A percentile compares a stretch with the other conserved stretches of the same genome.
These are phyloP conservation scores for Populus trichocarpa DNA, from an alignment of 441 rosid species.

Conservation along the genomic window DNA sequence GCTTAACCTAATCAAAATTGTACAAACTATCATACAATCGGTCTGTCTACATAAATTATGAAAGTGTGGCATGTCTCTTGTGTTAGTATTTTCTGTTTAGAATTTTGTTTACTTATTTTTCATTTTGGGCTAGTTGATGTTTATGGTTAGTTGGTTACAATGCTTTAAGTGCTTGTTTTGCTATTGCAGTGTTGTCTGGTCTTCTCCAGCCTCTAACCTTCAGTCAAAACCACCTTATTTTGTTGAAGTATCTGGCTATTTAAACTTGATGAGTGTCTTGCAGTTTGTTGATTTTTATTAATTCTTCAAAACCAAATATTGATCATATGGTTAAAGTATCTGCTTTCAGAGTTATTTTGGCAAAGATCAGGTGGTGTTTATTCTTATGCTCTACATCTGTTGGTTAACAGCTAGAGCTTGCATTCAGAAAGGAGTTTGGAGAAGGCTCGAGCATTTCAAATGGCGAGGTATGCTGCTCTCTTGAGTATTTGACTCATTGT, in stretches of 20 bases:
- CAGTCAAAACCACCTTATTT: background rate
- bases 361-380: background rate
- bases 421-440: conserved; percentile 57
- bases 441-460: conserved; percentile 40
- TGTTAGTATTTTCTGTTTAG: background rate
- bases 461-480: conserved; percentile 54
- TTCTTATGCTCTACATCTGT: conserved; percentile 11
- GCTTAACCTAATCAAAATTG: background rate
- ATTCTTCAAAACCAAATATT: background rate
- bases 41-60: background rate
- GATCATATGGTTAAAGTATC: background rate
- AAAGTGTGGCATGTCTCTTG: background rate
- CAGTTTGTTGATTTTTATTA: background rate
- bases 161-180: background rate
- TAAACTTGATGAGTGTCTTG: background rate
- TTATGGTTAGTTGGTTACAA: background rate
- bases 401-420: conserved; percentile 70
- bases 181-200: background rate
- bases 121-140: background rate
- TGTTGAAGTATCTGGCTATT: background rate
- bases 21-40: too few relatives aligned
- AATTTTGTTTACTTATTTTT: background rate
- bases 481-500: background rate
- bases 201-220: background rate
- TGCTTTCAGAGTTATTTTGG: conserved; percentile 1